A percentile compares a stretch with the other conserved stretches of the same genome.
Conservation (phyloP, 768 basidiomycete species). For the Candolleomyces efflorescens region DNA sequence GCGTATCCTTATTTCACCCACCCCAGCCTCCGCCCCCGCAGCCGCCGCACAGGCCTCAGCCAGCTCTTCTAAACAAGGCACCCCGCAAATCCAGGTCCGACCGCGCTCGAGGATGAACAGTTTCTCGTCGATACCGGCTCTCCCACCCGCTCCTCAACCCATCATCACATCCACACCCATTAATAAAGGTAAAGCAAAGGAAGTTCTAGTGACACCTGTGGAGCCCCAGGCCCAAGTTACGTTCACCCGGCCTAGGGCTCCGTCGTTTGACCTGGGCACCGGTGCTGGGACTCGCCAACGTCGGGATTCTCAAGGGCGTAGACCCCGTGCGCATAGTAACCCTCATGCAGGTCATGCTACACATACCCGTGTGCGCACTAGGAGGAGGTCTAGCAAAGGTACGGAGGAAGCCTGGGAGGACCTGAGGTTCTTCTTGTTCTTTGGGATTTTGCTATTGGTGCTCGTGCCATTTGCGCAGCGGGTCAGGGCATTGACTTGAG, state of each 20-base stretch:
- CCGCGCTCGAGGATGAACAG: neutral
- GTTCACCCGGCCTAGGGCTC: neutral
- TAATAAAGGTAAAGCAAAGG: neutral
- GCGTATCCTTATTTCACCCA: slow-evolving; percentile 5
- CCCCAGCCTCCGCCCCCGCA: neutral
- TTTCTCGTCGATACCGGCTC: neutral
- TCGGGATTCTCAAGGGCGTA: neutral
- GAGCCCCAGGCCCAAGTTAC: neutral
- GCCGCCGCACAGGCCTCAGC: neutral
- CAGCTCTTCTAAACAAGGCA: neutral
- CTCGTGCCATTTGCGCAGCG: neutral
- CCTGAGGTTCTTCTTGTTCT: neutral
- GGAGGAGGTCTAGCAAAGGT: neutral
- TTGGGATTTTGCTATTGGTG: neutral
- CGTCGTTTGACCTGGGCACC: neutral
- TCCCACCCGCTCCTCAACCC: neutral
- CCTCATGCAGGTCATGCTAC: neutral
- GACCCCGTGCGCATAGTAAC: neutral
- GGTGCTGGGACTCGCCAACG: neutral
- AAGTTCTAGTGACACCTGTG: neutral
- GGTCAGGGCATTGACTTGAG: neutral
- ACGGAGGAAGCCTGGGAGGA: neutral
- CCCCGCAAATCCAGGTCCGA: neutral
- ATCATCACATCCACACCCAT: neutral
- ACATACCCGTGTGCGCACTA: neutral